Base-by-base conservation (phyloP, 176 grass and related monocot genomes). In the Eremochloa ophiuroides region DNA sequence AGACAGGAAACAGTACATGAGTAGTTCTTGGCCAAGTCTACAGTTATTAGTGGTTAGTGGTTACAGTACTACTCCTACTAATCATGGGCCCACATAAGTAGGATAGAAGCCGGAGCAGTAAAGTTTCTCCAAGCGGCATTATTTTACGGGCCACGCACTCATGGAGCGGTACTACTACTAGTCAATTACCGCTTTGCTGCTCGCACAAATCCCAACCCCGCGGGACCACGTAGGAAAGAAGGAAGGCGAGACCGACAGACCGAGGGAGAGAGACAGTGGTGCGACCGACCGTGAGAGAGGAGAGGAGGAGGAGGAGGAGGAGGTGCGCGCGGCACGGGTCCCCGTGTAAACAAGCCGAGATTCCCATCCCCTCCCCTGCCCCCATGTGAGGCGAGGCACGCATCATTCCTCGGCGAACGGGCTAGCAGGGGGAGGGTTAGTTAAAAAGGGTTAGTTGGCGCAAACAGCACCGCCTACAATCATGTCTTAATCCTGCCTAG, bases 341-440 rank as follows among this genome's bases (percentile, higher is more conserved):
- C 64, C 77, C 42, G 23, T 35, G 76, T 89, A 89, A 85, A 89
- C 62, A 76, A 85, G 64, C 53, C 35, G 66, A 88, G 91, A 91
- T 91, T 94, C 88, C 62, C 50, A 29, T 83, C 62, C 51, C 41
- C 34, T 20, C 22, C 51, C n/a, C n/a, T n/a, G n/a, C n/a, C n/a
- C n/a, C 86, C 91, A 83, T 88, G 86, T 83, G 78, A 88, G 34
- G 58, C 34, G n/a, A 25, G 41, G 35, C 81, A 90, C 60, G 84
- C 85, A 85, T 71, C 88, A 76, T 62, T 44, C 82, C 78, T 91
- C 50, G 91, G 81, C 82, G 66, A 88, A 26, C 53, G 88, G 88
- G 91, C 82, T 75, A 72, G 90, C n/a, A n/a, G 77, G 76, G 51
- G 77, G 71, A 46, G 77, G 82, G 71, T 89, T 89, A 81, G n/a